phyloP scores from a whole-genome alignment of 225 moss, liverwort and hornwort genomes.

The Marchantia polymorpha region DNA sequence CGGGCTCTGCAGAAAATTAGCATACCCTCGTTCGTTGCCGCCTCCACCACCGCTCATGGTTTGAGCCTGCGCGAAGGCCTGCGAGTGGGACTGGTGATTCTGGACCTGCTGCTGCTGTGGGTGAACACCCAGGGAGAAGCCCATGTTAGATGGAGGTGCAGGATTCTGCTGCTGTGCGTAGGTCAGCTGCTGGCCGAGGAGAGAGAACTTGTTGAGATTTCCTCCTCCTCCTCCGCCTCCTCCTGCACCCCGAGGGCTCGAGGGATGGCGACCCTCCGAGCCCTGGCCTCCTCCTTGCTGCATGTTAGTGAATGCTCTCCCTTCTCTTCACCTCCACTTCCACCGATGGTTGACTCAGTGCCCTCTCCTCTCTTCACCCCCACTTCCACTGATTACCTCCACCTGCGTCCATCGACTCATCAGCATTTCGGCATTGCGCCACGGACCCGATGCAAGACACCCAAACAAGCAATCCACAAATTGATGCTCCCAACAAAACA shows the following conservation, averaged over 20 bases:
- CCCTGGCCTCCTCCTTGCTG: constrained; percentile 25
- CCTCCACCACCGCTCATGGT: constrained; percentile 21
- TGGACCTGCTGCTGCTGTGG: constrained; percentile 29
- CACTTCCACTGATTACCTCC: constrained; percentile 10
- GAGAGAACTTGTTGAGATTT: constrained; percentile 48
- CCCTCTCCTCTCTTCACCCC: constrained; percentile 18
- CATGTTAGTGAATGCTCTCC: constrained; percentile 8
- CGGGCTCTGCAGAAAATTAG: constrained; percentile 44
- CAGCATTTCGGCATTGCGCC: not conserved
- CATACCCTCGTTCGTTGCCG: constrained; percentile 34
- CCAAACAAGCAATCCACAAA: not conserved
- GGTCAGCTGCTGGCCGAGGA: constrained; percentile 65
- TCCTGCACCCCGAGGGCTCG: constrained; percentile 39
- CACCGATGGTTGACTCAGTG: constrained; percentile 9
- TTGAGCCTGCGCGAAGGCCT: constrained; percentile 19
- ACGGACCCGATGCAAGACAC: not conserved
- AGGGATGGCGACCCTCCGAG: constrained; percentile 26
- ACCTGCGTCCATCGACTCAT: not conserved
- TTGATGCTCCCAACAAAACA: not conserved
- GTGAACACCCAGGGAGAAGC: constrained; percentile 51
- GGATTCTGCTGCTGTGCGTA: constrained; percentile 48
- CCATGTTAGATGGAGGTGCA: constrained; percentile 30
- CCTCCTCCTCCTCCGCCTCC: constrained; percentile 12
- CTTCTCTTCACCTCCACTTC: not conserved
- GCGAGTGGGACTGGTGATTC: constrained; percentile 23